Evolutionary conservation across 768 basidiomycete genomes (phyloP), one percentile per base, ranked within the genome.

Genomic region (Russula vinacea): DNA sequence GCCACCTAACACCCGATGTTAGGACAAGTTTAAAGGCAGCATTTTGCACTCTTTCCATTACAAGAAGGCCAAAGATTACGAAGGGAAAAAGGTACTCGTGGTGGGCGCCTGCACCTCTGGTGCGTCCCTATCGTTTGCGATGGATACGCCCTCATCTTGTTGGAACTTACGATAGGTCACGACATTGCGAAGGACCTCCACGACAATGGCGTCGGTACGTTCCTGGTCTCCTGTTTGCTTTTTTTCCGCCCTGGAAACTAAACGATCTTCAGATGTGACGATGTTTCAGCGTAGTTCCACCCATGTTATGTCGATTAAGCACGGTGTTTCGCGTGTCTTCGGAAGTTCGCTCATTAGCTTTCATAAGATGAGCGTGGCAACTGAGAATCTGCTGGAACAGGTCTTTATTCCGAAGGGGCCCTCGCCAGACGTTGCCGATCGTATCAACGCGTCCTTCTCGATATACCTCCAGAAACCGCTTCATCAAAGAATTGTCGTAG

Each of bases 381-480:
- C 54, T 56, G 13, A 64, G 22, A 8, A 42, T 33, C 10, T 49
- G 22, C 17, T 26, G 37, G 17, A 22, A 32, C 49, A 69, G 66
- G 53, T 22, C 29, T 67, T 10, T 69, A 64, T 44, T 26, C 29
- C n/a, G 68, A 69, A 58, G 66, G 60, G 64, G 10, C 56, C 58
- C 9, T 16, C 62, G 19, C 51, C 60, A 84, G 83, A 86, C 40
- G 68, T 81, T n/a, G 83, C 82, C 3, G 86, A 87, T 72, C 77
- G 79, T 26, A 72, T 86, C 49, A 77, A 73, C 42, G 80, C 79
- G 22, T 83, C 81, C 9, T 76, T 80, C 56, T 64, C 67, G 6
- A 56, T 57, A 37, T 66, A 49, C 17, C 64, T 60, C 24, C 62
- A 44, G 35, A 63, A 69, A 24, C 57, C 73, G 42, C 7, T 79